Percentiles rank a stretch among this genome's conserved stretches.
Conservation (phyloP, 2,329 filamentous ascomycete species). For the Stenocarpella maydis region DNA sequence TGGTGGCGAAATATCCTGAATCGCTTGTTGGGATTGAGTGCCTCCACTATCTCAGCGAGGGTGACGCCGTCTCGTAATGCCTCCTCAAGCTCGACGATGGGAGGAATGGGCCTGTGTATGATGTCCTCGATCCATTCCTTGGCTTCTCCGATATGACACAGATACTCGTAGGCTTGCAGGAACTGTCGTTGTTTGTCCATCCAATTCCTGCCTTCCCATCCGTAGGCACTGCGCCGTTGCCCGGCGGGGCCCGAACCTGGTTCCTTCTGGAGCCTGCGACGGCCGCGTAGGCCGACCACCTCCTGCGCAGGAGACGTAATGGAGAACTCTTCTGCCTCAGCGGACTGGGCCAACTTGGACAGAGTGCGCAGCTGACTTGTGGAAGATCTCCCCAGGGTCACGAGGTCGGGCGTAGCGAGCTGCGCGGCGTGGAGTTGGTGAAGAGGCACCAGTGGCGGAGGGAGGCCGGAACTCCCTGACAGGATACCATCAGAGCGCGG, state of each 20-base stretch:
- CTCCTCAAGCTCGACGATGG: conserved; percentile 93
- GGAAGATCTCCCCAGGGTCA: conserved; percentile 84
- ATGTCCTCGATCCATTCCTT: conserved; percentile 99
- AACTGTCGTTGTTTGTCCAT: conserved; percentile 99
- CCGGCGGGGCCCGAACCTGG: conserved; percentile 55
- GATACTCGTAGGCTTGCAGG: conserved; percentile 95
- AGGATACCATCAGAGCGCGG: conserved; percentile 64
- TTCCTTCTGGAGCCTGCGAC: conserved; percentile 81
- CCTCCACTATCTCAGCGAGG: conserved; percentile 90
- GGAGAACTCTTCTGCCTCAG: conserved; percentile 79
- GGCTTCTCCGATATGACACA: conserved; percentile 98
- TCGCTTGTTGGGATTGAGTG: conserved; percentile 79
- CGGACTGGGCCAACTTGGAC: conserved; percentile 81
- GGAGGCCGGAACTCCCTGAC: conserved; percentile 44
- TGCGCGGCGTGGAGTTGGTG: conserved; percentile 54
- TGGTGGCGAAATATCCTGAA: conserved; percentile 86
- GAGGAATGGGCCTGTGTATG: conserved; percentile 83
- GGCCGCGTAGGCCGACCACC: conserved; percentile 85
- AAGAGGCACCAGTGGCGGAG: conserved; percentile 44
- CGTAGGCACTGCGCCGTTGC: conserved; percentile 61
- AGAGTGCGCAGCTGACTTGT: conserved; percentile 89
- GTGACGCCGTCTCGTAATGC: conserved; percentile 92
- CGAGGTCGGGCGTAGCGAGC: conserved; percentile 75
- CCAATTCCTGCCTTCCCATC: conserved; percentile 89
- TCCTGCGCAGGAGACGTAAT: conserved; percentile 82